Evolutionary conservation across 441 rosid genomes (phyloP).

Genomic region (Francoa sonchifolia): DNA sequence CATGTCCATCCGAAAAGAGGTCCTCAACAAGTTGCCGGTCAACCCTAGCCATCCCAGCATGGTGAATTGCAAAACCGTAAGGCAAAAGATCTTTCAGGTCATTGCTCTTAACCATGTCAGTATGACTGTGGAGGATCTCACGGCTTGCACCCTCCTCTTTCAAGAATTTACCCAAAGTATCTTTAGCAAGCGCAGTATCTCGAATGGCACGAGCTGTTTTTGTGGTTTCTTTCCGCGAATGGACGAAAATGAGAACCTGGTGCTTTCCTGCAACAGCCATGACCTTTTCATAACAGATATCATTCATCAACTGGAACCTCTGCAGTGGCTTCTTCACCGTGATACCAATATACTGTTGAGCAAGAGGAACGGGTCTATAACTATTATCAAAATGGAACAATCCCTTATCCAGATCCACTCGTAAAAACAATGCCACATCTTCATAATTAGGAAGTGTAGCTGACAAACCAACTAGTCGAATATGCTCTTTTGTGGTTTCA

Average conservation of each 20-base stretch:
- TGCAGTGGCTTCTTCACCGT: constrained; percentile 79
- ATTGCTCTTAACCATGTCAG: constrained; percentile 53
- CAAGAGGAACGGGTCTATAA: constrained; percentile 86
- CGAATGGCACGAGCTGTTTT: constrained; percentile 83
- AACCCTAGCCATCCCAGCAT: not conserved
- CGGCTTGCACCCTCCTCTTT: constrained; percentile 82
- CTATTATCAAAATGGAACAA: constrained; percentile 83
- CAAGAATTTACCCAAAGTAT: constrained; percentile 71
- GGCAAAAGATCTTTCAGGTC: constrained; percentile 83
- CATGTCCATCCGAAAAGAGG: constrained; percentile 59
- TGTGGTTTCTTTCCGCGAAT: constrained; percentile 94
- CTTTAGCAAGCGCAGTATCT: constrained; percentile 76
- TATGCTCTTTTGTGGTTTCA: constrained; percentile 84
- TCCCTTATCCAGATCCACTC: constrained; percentile 56
- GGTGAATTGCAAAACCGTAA: constrained; percentile 71
- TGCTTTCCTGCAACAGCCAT: constrained; percentile 84
- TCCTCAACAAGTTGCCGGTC: constrained; percentile 44
- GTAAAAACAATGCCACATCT: constrained; percentile 78
- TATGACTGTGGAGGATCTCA: constrained; percentile 54
- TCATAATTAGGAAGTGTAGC: constrained; percentile 91
- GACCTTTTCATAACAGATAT: constrained; percentile 83
- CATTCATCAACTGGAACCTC: constrained; percentile 98
- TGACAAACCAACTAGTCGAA: constrained; percentile 84
- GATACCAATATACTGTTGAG: constrained; percentile 84
- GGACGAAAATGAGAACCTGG: constrained; percentile 92